Conservation (phyloP, 768 basidiomycete species). For the Strobilomyces echinocephalus region DNA sequence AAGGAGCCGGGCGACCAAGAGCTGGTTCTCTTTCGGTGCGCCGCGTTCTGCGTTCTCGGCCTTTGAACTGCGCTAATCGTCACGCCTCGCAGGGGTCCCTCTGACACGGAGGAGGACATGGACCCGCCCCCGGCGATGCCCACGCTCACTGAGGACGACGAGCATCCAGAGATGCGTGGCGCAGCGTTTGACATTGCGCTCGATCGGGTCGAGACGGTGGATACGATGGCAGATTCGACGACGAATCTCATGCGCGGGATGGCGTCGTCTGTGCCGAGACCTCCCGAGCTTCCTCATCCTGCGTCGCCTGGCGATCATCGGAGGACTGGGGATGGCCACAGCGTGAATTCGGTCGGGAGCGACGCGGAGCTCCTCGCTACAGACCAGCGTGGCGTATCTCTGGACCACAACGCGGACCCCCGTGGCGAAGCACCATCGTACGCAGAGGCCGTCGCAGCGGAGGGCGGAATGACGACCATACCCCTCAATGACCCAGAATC, state of each 20-base stretch:
- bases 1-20: constrained; percentile 84
- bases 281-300: constrained; percentile 8
- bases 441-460: constrained; percentile 39
- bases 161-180: constrained; percentile 5
- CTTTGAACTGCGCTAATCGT: not conserved
- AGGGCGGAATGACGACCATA: constrained; percentile 7
- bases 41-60: not conserved
- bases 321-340: constrained; percentile 16
- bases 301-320: not conserved
- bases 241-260: constrained; percentile 17
- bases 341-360: constrained; percentile 21
- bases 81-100: constrained; percentile 21
- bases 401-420: constrained; percentile 28
- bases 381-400: constrained; percentile 14
- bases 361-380: constrained; percentile 17
- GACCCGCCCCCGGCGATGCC: constrained; percentile 10
- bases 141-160: constrained; percentile 22
- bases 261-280: constrained; percentile 9
- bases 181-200: constrained; percentile 17
- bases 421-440: constrained; percentile 68
- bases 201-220: constrained; percentile 22
- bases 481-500: constrained; percentile 22
- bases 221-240: constrained; percentile 21
- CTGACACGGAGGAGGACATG: constrained; percentile 22
- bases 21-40: constrained; percentile 60